phyloP scores from a whole-genome alignment of 805 yeast genomes.

The Metschnikowia kunwiensis region DNA sequence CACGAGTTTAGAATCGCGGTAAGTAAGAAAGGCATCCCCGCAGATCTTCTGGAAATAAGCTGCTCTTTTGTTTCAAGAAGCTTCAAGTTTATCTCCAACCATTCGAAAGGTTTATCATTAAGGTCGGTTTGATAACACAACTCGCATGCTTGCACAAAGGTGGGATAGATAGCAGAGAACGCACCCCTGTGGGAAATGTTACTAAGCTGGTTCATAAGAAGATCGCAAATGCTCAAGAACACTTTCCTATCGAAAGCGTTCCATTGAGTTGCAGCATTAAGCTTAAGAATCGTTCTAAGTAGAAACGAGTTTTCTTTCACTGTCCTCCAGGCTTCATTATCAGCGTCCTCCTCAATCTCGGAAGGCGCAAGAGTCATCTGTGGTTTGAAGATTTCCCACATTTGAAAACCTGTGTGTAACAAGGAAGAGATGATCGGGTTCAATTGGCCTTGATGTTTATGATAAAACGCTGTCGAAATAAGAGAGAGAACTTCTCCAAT shows the following conservation, averaged over 20 bases:
- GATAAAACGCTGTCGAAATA: constrained; percentile 1
- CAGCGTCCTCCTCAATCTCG: constrained; percentile 34
- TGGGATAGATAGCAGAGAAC: constrained; percentile 81
- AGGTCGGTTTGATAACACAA: constrained; percentile 43
- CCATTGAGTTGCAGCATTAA: constrained; percentile 7
- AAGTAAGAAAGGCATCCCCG: constrained; percentile 81
- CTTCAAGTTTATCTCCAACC: constrained; percentile 59
- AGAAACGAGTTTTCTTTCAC: constrained; percentile 61
- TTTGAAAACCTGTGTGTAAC: constrained; percentile 19
- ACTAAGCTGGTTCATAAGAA: constrained; percentile 64
- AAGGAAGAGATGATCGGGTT: constrained; percentile 13
- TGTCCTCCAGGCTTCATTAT: constrained; percentile 9
- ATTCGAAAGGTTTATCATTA: constrained; percentile 43
- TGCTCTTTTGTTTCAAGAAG: constrained; percentile 57
- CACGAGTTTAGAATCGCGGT: constrained; percentile 66
- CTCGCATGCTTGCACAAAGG: constrained; percentile 64
- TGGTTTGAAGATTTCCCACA: constrained; percentile 47
- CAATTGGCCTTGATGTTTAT: constrained; percentile 1
- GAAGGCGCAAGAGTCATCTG: constrained; percentile 54
- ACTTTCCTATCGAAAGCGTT: constrained; percentile 21
- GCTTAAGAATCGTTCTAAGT: constrained; percentile 43
- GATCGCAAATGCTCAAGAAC: constrained; percentile 45
- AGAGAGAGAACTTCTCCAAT: constrained; percentile 3
- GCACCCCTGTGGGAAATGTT: constrained; percentile 88
- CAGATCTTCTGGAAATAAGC: constrained; percentile 82